These are phyloP conservation scores for Penicillium decumbens DNA, from an alignment of 2,329 filamentous ascomycete species.

Conservation along the genomic window DNA sequence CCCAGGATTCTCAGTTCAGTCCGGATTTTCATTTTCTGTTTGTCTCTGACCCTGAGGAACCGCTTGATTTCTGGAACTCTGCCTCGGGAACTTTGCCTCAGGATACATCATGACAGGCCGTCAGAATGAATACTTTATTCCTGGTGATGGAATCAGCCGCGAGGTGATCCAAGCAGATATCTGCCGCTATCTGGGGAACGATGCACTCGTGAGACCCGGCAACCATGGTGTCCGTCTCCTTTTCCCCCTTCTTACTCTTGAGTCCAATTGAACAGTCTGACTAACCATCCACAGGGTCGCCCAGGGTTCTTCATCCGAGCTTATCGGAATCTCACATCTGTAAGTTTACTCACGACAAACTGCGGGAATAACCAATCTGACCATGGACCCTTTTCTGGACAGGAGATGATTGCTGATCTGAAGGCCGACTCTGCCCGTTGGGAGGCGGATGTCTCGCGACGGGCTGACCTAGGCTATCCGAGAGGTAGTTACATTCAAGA, in stretches of 20 bases:
- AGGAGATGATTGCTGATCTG: constrained; percentile 55
- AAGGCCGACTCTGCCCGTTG: constrained; percentile 52
- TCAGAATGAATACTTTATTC: constrained; percentile 75
- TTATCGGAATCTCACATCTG: constrained; percentile 72
- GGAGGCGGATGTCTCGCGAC: constrained; percentile 43
- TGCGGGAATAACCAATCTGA: constrained; percentile 19
- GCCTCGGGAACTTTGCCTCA: constrained; percentile 22
- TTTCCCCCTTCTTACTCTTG: constrained; percentile 10
- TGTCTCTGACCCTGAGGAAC: constrained; percentile 29
- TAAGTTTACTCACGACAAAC: constrained; percentile 43
- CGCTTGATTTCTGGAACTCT: constrained; percentile 21
- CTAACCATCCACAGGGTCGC: constrained; percentile 52
- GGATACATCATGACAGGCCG: constrained; percentile 40
- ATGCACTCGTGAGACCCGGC: constrained; percentile 71
- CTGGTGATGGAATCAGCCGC: constrained; percentile 73
- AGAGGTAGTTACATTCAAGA: constrained; percentile 42
- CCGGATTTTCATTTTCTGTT: constrained; percentile 16
- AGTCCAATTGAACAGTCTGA: constrained; percentile 11
- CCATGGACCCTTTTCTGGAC: constrained; percentile 9
- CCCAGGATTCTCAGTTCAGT: constrained; percentile 4
- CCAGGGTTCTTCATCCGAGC: constrained; percentile 73
- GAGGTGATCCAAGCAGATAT: constrained; percentile 82
- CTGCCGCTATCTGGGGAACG: constrained; percentile 76
- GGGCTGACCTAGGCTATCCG: constrained; percentile 40
- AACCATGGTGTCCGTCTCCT: constrained; percentile 61